A percentile compares a stretch with the other conserved stretches of the same genome.
Conservation (phyloP, 1,284 basidiomycete genomes). For the Sphaerobolus stellatus region DNA sequence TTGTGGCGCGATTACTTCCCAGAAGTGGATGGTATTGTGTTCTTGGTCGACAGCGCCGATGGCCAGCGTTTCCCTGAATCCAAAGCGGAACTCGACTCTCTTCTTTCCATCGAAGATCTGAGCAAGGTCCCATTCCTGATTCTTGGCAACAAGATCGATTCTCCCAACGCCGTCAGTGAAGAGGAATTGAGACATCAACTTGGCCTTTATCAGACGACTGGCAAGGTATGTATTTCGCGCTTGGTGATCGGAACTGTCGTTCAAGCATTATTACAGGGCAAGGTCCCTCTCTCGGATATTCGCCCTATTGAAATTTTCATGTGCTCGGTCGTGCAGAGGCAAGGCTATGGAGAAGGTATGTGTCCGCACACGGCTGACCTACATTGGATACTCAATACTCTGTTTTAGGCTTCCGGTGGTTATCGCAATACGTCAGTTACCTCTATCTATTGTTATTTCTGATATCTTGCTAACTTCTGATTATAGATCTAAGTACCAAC, state of each 20-base stretch:
- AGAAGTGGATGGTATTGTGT: slow-evolving; percentile 98
- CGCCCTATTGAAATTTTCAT: slow-evolving; percentile 99
- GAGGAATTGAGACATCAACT: slow-evolving; percentile 96
- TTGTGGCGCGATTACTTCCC: slow-evolving; percentile 99
- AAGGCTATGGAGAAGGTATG: slow-evolving; percentile 95
- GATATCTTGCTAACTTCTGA: slow-evolving; percentile 4
- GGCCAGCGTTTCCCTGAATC: slow-evolving; percentile 95
- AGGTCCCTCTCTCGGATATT: slow-evolving; percentile 95
- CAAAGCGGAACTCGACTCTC: slow-evolving; percentile 94
- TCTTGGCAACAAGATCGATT: slow-evolving; percentile 99
- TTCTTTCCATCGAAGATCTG: slow-evolving; percentile 92
- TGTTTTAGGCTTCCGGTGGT: slow-evolving; percentile 85
- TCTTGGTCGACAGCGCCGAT: slow-evolving; percentile 97
- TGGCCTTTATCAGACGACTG: slow-evolving; percentile 97
- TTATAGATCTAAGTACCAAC: slow-evolving; percentile 34
- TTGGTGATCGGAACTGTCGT: background rate
- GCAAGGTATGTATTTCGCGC: slow-evolving; percentile 68
- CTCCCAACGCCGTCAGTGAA: slow-evolving; percentile 95
- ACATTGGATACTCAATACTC: slow-evolving; percentile 12
- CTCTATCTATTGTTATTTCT: background rate
- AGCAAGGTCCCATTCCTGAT: slow-evolving; percentile 97
- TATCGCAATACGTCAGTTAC: slow-evolving; percentile 88
- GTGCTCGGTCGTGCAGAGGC: slow-evolving; percentile 99
- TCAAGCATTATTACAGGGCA: slow-evolving; percentile 62
- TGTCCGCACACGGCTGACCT: background rate